Base-by-base conservation (phyloP, 352 stramenopile genomes). In the Phytophthora palmivora region DNA sequence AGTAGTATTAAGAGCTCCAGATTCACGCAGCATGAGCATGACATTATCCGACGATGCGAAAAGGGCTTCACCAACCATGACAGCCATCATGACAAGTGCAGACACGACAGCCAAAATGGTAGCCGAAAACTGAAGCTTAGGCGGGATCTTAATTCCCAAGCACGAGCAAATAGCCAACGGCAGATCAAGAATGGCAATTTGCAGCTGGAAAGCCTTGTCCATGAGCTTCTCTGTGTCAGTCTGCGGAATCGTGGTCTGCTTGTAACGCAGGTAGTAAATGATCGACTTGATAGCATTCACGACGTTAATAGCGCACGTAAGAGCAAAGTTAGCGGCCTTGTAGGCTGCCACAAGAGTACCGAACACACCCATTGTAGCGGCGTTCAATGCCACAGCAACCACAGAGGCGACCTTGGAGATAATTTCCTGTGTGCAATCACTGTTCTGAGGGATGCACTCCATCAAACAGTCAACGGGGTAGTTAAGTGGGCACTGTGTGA, bases 401-500 rank as follows among this genome's bases (percentile, higher is more conserved):
- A 83, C 75, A 7, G 74, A 58, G 0, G 22, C 30, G 36, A 78
- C 33, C 58, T 85, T 82, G 10, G 37, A 37, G 14, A 85, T 0
- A 6, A 87, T 68, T 21, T 67, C 63, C 37, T 73, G 68, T 9
- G 50, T 69, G 33, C 73, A 82, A 26, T 82, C 73, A 22, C 9
- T 12, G 19, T 72, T 82, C 21, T 79, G 73, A 45, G 73, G 70
- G 43, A 82, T 63, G 24, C 73, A 82, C 43, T 82, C 46, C 49
- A 51, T 52, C 41, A 59, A 52, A 51, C 73, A 82, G 3, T 72
- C 59, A 4, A 82, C 28, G 3, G 73, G 73, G 53, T 79, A 82
- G 19, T 62, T 45, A 8, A 82, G 46, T 0, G 80, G 80, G 10
- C 80, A 89, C 47, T 87, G 63, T 0, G 74, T 67, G 46, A 78